A percentile compares a stretch with the other conserved stretches of the same genome.
phyloP scores from a whole-genome alignment of 2,329 filamentous ascomycete species.

The Monosporascus sp. region DNA sequence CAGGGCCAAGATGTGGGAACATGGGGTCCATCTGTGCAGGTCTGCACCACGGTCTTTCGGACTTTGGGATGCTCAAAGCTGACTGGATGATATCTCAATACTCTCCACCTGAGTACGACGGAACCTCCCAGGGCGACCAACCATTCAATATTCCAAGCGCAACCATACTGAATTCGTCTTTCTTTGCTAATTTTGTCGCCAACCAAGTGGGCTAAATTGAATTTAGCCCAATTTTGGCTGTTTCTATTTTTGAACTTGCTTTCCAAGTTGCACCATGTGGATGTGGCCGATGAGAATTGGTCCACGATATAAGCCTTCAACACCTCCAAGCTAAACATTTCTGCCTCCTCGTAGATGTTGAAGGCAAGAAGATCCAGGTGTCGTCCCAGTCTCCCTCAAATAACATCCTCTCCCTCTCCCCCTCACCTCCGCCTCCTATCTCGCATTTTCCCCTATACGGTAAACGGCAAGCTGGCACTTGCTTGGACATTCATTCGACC shows the following conservation, averaged over 20 bases:
- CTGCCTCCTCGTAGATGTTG: slow-evolving; percentile 38
- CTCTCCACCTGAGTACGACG: background rate
- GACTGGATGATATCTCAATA: background rate
- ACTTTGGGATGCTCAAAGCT: background rate
- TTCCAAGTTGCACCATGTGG: background rate
- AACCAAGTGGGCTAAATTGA: background rate
- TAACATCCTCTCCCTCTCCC: slow-evolving; percentile 29
- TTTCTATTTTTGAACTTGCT: background rate
- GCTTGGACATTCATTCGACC: slow-evolving; percentile 46
- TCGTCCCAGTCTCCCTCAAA: slow-evolving; percentile 40
- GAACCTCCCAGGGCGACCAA: background rate
- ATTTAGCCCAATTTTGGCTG: background rate
- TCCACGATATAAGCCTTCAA: slow-evolving; percentile 55
- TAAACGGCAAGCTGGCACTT: slow-evolving; percentile 56
- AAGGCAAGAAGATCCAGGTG: slow-evolving; percentile 43
- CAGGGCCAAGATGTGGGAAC: background rate
- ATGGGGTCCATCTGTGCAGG: background rate
- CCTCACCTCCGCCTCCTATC: slow-evolving; percentile 30
- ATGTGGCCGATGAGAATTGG: slow-evolving; percentile 35
- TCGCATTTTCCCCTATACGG: slow-evolving; percentile 29
- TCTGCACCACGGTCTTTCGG: background rate
- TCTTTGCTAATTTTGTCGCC: slow-evolving; percentile 1
- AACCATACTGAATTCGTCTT: background rate
- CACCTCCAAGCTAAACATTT: slow-evolving; percentile 37
- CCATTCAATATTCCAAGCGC: background rate